Base-by-base conservation (phyloP, 768 basidiomycete species). In the Fomitopsis serialis region DNA sequence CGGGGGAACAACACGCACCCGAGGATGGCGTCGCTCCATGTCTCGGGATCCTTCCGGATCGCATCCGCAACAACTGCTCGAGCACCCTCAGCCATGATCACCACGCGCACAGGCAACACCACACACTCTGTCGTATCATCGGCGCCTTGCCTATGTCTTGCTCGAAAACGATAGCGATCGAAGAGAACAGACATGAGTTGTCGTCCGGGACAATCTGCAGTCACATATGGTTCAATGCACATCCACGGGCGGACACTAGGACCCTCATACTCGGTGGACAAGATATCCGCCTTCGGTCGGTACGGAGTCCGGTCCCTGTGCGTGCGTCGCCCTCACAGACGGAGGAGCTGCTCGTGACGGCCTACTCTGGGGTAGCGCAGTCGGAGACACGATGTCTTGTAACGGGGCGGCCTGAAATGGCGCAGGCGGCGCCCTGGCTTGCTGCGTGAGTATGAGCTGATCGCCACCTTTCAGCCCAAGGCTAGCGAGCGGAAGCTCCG, bases 171-270 rank as follows among this genome's bases (percentile, higher is more conserved):
- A 96, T 72, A 15, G 89, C 91, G 43, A 92, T 75, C 2, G 93
- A 84, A 2, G 88, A 88, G 72, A 98, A 98, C 27, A 98, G 74
- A 68, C 96, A 98, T 1, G 92, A 89, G 63, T 98, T 98, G 70
- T 98, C 96, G 63, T 98, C 96, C n/a, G 94, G 95, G 17, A 96
- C 92, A 52, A 93, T 77, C 82, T 89, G 58, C 35, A 57, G 44
- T 32, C 22, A 49, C 17, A 21, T 13, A n/a, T n/a, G n/a, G n/a
- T 11, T 24, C 19, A 23, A 24, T 25, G 13, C 45, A 27, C 32
- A 15, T 22, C 17, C 24, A 27, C 42, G 52, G 24, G 42, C 11
- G 23, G 45, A 21, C 24, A n/a, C n/a, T n/a, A n/a, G n/a, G n/a
- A n/a, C n/a, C n/a, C n/a, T n/a, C 71, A 42, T 63, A 90, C 91